Evolutionary conservation across 169 alveolate genomes (phyloP).

Genomic region (Plasmodium falciparum): DNA sequence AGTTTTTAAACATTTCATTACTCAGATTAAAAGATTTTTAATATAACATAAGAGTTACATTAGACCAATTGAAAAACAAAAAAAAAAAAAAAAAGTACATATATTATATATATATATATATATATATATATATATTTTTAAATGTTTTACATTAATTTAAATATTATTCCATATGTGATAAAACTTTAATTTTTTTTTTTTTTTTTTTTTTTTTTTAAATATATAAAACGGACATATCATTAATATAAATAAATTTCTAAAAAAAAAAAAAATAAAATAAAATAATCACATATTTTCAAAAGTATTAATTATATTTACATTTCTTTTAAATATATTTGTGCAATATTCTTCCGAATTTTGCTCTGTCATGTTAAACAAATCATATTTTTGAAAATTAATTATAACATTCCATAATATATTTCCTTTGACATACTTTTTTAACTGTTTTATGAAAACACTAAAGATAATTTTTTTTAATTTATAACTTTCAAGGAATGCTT

Average conservation of each 20-base stretch:
- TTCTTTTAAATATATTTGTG: slow-evolving; percentile 37
- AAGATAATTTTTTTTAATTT: slow-evolving; percentile 68
- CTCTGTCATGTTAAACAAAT: slow-evolving; percentile 56
- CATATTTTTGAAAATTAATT: slow-evolving; percentile 44
- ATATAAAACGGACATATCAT: not conserved
- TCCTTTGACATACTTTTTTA: slow-evolving; percentile 40
- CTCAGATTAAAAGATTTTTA: too few species aligned
- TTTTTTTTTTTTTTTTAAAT: not conserved
- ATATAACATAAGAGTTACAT: too few species aligned
- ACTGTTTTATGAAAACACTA: slow-evolving; percentile 53
- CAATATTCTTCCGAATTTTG: slow-evolving; percentile 44
- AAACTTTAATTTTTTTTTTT: not conserved
- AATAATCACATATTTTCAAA: slow-evolving; percentile 29
- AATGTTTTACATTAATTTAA: too few species aligned
- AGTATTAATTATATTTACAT: slow-evolving; percentile 21
- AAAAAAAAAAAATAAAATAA: slow-evolving; percentile 2
- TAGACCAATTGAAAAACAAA: too few species aligned
- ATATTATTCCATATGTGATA: not conserved
- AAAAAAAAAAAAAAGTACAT: too few species aligned
- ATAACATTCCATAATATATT: slow-evolving; percentile 52
- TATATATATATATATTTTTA: too few species aligned
- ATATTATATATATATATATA: too few species aligned
- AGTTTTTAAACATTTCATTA: too few species aligned
- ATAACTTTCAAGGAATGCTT: slow-evolving; percentile 63
- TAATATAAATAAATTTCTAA: not conserved